A percentile compares a stretch with the other conserved stretches of the same genome.
phyloP scores from a whole-genome alignment of 2,329 filamentous ascomycete species.

The Aspergillus persii region DNA sequence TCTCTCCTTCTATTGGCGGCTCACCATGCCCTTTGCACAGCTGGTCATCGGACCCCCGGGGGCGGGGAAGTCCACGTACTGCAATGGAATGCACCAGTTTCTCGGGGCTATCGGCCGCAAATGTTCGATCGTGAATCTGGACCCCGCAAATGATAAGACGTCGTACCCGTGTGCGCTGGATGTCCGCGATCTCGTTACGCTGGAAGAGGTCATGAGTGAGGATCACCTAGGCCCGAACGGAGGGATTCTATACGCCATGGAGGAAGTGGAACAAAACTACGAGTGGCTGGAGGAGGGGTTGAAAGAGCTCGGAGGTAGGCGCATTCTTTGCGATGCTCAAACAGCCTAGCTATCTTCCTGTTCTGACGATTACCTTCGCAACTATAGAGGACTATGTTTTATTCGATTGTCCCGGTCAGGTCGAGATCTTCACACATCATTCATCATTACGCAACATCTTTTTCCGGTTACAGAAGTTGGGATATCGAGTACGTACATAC shows the following conservation, averaged over 20 bases:
- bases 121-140: slow-evolving; percentile 92
- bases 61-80: slow-evolving; percentile 95
- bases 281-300: slow-evolving; percentile 86
- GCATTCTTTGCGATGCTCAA: not conserved
- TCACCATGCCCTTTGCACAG: slow-evolving; percentile 62
- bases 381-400: slow-evolving; percentile 77
- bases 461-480: slow-evolving; percentile 82
- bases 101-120: slow-evolving; percentile 92
- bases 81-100: slow-evolving; percentile 99
- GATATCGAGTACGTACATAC: slow-evolving; percentile 70
- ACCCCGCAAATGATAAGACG: slow-evolving; percentile 92
- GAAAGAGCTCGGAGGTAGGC: slow-evolving; percentile 65
- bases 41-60: slow-evolving; percentile 92
- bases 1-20: not conserved
- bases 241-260: slow-evolving; percentile 85
- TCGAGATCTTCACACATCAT: slow-evolving; percentile 96
- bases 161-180: slow-evolving; percentile 87
- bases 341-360: not conserved
- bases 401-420: slow-evolving; percentile 95
- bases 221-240: slow-evolving; percentile 91
- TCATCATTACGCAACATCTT: slow-evolving; percentile 89
- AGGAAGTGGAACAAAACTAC: slow-evolving; percentile 90
- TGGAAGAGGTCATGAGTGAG: slow-evolving; percentile 93
- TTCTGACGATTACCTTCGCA: slow-evolving; percentile 6
- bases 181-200: slow-evolving; percentile 80